Base-by-base conservation (phyloP, 2,329 filamentous ascomycete genomes). In the Colletotrichum cordylinicola region DNA sequence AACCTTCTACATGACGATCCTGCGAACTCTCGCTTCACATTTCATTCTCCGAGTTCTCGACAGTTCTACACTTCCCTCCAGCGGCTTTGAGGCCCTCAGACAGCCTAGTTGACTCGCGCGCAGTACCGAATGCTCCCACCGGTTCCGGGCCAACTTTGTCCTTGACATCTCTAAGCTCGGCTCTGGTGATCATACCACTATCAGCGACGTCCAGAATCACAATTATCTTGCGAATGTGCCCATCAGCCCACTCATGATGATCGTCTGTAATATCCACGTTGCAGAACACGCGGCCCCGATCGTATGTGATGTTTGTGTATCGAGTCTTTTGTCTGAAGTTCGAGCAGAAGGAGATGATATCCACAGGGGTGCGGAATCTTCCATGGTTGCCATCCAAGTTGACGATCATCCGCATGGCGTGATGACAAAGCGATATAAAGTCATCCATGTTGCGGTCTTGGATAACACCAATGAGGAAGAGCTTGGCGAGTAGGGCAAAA, bases 111-210 rank as follows among this genome's bases (percentile, higher is more conserved):
- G n/a, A 13, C 0, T 10, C 43, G n/a, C n/a, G 10, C 0, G 18
- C 43, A 8, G 13, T 21, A 21, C 2, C 2, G 13, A 21, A 2
- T n/a, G n/a, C n/a, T 52, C 6, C 43, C n/a, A 4, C 21, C 1
- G 2, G 16, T 8, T 52, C 43, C 0, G n/a, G 43, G 6, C 43
- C 43, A 24, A 52, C 0, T 2, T 1, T 52, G n/a, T 52, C 43
- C 21, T 2, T 2, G 0, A 0, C 6, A 21, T 52, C 0, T 21
- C 18, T 52, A 0, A 52, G n/a, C n/a, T 52, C 43, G 0, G 43
- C 43, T 52, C 43, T 52, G 6, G 0, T 52, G 43, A 52, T 52
- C 1, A 21, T 0, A 35, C 12, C 33, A 48, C 18, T 48, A 0
- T n/a, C 3, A 21, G 0, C 0, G 18, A 48, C 0, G n/a, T 48